Evolutionary conservation across 1,284 basidiomycete genomes (phyloP).

Genomic region (Phlebopus sp.): DNA sequence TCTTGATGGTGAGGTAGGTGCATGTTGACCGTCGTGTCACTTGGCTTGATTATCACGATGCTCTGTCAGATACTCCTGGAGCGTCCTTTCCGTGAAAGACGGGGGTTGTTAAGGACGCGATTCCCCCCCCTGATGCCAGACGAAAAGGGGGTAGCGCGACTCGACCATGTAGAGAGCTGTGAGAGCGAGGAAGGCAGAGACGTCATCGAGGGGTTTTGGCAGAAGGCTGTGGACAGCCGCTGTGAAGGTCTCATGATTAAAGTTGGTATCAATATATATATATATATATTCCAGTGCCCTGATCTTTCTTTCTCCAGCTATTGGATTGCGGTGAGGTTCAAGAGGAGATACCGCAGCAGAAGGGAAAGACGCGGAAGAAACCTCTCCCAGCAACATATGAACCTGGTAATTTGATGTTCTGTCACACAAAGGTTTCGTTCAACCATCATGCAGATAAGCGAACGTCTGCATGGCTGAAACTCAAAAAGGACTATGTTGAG

Average conservation of each 20-base stretch:
- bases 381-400: constrained; percentile 87
- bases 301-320: constrained; percentile 40
- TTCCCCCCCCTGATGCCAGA: constrained; percentile 56
- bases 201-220: constrained; percentile 77
- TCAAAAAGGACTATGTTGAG: constrained; percentile 79
- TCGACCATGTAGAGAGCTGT: constrained; percentile 76
- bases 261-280: constrained; percentile 36
- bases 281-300: constrained; percentile 5
- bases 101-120: constrained; percentile 57
- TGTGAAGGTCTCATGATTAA: constrained; percentile 96
- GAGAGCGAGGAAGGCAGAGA: constrained; percentile 67
- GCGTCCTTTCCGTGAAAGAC: constrained; percentile 70
- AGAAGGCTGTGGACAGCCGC: constrained; percentile 73
- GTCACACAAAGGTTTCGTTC: not conserved
- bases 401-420: constrained; percentile 49
- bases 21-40: not conserved
- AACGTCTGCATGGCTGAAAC: constrained; percentile 77
- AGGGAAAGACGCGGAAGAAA: constrained; percentile 54
- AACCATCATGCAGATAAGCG: constrained; percentile 55
- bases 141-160: constrained; percentile 55
- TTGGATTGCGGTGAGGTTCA: constrained; percentile 52
- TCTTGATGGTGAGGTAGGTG: constrained; percentile 70
- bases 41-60: constrained; percentile 1
- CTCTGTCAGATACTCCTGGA: constrained; percentile 61
- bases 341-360: constrained; percentile 31